Base-by-base conservation (phyloP, 345 rosid genomes). In the Brassica cretica region DNA sequence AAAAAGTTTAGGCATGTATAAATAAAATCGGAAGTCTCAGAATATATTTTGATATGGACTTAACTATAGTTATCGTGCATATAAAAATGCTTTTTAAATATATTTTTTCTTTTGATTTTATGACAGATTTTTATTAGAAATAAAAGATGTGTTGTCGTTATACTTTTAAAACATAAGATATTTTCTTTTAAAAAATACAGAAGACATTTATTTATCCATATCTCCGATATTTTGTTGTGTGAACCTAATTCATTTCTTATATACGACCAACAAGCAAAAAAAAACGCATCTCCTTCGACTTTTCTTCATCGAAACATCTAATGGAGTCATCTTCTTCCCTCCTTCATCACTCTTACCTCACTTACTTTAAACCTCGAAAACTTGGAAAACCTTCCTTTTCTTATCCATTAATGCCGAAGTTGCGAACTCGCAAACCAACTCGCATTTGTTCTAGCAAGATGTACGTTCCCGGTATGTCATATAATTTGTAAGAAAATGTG, bases 381-480 rank as follows among this genome's bases (percentile, higher is more conserved):
- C 62, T 73, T 35, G 2, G 74, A 16, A 74, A 27, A 7, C 60
- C 8, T 21, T 68, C n/a, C 2, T 10, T 55, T 62, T 49, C 78
- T 53, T 63, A 8, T 53, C 71, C 71, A 11, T 74, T n/a, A 8
- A 35, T 51, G 62, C 11, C 0, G 0, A 79, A 5, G 3, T 18
- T 7, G 8, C 74, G 0, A 74, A 74, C 68, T 62, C 61, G 29
- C 8, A 68, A 68, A 74, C 71, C 18, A 68, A 51, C 66, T 68
- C 71, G 70, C 9, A 68, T 74, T 8, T 79, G 74, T 69, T 62
- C 78, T 25, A 72, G 64, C 78, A 79, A 79, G 82, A 79, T 79
- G 82, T 79, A 79, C 11, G 82, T 79, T 74, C 82, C 82, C 6
- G 82, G 78, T 79, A 68, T 59, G 81, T 4, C 44, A 33, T 15